Evolutionary conservation across 169 alveolate species (phyloP).

Genomic region (Eimeria brunetti): DNA sequence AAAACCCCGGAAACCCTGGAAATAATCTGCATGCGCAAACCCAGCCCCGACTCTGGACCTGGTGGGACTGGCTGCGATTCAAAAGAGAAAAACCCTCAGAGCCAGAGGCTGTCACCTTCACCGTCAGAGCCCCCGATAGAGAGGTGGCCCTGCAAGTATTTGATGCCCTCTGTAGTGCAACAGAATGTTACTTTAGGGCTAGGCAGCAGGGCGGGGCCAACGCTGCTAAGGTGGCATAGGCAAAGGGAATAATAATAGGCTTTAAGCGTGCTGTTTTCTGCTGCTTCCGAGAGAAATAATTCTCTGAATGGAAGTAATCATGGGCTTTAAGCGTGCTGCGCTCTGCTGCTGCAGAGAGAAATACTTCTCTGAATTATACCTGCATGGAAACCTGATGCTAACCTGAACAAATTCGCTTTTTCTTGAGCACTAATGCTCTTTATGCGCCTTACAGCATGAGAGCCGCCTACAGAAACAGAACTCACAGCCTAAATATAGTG

Average conservation of each 20-base stretch:
- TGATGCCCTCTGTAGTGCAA: constrained; percentile 41
- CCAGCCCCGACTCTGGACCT: background rate
- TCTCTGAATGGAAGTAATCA: background rate
- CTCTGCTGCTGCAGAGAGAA: background rate
- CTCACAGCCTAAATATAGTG: background rate
- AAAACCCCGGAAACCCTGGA: background rate
- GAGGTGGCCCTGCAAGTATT: constrained; percentile 21
- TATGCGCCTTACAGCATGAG: background rate
- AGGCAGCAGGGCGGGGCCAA: background rate
- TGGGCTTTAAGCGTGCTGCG: background rate
- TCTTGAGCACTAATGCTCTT: background rate
- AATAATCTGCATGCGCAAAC: background rate
- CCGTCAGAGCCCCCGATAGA: constrained; percentile 7
- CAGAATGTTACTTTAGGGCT: background rate
- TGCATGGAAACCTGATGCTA: background rate
- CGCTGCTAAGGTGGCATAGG: background rate
- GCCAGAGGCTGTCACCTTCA: constrained; percentile 25
- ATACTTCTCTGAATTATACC: background rate
- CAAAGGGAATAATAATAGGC: background rate
- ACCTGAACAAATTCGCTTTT: background rate
- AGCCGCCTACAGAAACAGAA: background rate
- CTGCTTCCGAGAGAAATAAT: background rate
- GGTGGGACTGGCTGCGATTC: constrained; percentile 1
- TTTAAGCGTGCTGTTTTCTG: background rate
- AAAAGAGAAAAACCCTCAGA: background rate